These are phyloP conservation scores for Tricholoma sp. DNA, from an alignment of 768 basidiomycete species.

Conservation along the genomic window DNA sequence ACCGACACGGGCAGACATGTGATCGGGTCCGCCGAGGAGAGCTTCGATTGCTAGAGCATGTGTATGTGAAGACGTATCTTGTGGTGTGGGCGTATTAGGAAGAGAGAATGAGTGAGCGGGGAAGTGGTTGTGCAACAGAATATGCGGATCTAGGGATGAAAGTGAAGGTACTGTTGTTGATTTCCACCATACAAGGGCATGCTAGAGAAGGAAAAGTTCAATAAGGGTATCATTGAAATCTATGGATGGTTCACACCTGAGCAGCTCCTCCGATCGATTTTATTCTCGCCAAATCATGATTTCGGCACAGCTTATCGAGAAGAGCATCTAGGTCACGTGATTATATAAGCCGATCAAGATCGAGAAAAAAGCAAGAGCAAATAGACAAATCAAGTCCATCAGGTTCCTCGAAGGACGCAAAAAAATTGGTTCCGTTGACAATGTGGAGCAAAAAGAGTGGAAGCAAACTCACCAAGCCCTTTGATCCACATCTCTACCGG, in stretches of 20 bases:
- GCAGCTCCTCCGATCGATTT: slow-evolving; percentile 75
- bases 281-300: slow-evolving; percentile 65
- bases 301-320: slow-evolving; percentile 67
- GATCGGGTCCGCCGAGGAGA: slow-evolving; percentile 71
- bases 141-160: slow-evolving; percentile 64
- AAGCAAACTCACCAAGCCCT: slow-evolving; percentile 59
- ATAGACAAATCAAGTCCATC: slow-evolving; percentile 24
- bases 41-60: slow-evolving; percentile 74
- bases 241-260: slow-evolving; percentile 42
- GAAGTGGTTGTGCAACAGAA: slow-evolving; percentile 68
- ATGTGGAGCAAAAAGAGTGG: slow-evolving; percentile 18
- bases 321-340: slow-evolving; percentile 54
- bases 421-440: slow-evolving; percentile 59
- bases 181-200: slow-evolving; percentile 86
- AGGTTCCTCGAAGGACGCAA: slow-evolving; percentile 25
- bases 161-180: slow-evolving; percentile 68
- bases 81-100: slow-evolving; percentile 68
- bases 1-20: slow-evolving; percentile 72
- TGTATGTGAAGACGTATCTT: slow-evolving; percentile 77
- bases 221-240: not conserved
- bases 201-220: slow-evolving; percentile 28
- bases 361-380: slow-evolving; percentile 7
- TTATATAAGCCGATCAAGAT: slow-evolving; percentile 27
- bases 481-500: slow-evolving; percentile 92
- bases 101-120: slow-evolving; percentile 62